Evolutionary conservation across 441 rosid genomes (phyloP), one percentile per base, ranked within the genome.

Genomic region (Bocquillonia castaneifolia): DNA sequence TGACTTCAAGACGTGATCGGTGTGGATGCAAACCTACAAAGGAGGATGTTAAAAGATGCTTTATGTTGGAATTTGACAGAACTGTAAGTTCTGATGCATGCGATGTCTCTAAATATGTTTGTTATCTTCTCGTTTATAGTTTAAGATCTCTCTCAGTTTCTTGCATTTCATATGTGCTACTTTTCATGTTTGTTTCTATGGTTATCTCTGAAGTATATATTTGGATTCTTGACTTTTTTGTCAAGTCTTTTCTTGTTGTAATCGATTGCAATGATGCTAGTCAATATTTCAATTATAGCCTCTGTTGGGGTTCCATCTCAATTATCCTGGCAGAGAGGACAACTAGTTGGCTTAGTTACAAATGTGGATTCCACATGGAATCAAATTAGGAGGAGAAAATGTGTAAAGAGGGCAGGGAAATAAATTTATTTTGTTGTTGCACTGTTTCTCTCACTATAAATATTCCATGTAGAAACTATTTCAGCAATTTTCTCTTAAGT

Each of bases 21-120:
- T 93, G 98, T 85, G 96, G 96, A 77, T 93, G 97, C 87, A 93
- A 89, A 76, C 98, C 95, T 57, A 93, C 93, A 32, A 88, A 82
- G 75, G 95, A 85, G 48, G 96, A 88, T 83, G 92, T 91, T 62
- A 91, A 84, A 78, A 88, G 93, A 79, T 93, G 98, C 81, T 93
- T 89, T 81, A 91, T 92, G 93, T 71, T 92, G 85, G 93, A 90
- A 71, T 88, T 90, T 71, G 95, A 92, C 77, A 86, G 96, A 82
- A 80, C 86, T 71, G 98, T 93, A 79, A 82, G 98, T 91, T 76
- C 68, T 39, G 48, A 22, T 23, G 20, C 28, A 22, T 57, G 31
- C 23, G 7, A 48, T 44, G 1, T 64, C 32, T 40, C 26, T 48
- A 28, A 3, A 15, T 39, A 9, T 36, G 10, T 50, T 62, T 22